Evolutionary conservation across 208 protist genomes (phyloP), one percentile per base, ranked within the genome.

Genomic region (Leishmania braziliensis): DNA sequence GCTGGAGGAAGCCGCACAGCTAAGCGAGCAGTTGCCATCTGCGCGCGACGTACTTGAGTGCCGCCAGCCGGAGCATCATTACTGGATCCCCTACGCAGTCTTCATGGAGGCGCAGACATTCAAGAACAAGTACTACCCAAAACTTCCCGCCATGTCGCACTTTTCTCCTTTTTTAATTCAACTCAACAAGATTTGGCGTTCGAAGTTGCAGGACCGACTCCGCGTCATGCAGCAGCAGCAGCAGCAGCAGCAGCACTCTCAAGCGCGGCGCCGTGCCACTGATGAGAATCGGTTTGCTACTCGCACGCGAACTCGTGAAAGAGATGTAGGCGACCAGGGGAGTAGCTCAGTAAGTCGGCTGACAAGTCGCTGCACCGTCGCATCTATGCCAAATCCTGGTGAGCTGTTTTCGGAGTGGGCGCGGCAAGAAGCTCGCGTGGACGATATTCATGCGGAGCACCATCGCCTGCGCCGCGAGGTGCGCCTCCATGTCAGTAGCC

Each of bases 141-240:
- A 87, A 51, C 80, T 95, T 12, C 89, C 92, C 14, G 89, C 92
- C 39, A 68, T 95, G 23, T 91, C 86, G 36, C 82, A 93, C 79
- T 98, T 98, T 56, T 98, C 91, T 73, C 93, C 93, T 3, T 98
- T 98, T 83, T 74, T 98, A 29, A 90, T 92, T 70, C 78, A 82
- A 18, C 81, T 98, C 14, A 98, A 98, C 82, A 77, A 78, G 51
- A 90, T 96, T 62, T 98, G 95, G 93, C 88, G 90, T 54, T 86
- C 86, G 23, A 91, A 85, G 72, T 75, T 95, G 85, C 89, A 89
- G 36, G 86, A 91, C 23, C 86, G 91, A 0, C 82, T 96, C 51
- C 79, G 84, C 46, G 87, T 89, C 43, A 85, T 80, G 63, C 81
- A 89, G 72, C 68, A 85, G 46, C 82, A 90, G 63, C 81, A 89